Percentiles rank a stretch among this genome's conserved stretches.
These are phyloP conservation scores for Pythium oligandrum DNA, from an alignment of 352 stramenopile species.

Conservation along the genomic window DNA sequence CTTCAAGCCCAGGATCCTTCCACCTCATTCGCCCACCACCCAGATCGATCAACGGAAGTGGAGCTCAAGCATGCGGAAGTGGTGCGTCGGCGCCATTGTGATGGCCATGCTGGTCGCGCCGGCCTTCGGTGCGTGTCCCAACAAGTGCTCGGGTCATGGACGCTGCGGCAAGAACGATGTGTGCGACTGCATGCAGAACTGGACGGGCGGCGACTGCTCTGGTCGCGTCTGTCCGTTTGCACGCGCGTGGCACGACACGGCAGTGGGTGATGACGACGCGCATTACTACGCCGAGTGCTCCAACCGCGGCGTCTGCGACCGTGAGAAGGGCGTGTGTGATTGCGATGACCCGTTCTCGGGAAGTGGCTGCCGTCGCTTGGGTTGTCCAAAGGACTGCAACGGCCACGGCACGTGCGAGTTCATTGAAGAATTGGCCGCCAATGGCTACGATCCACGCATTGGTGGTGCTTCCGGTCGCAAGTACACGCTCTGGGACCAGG, in stretches of 20 bases:
- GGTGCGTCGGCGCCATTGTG: slow-evolving; percentile 25
- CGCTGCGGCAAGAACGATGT: slow-evolving; percentile 71
- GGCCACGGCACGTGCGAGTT: slow-evolving; percentile 47
- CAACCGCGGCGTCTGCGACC: slow-evolving; percentile 71
- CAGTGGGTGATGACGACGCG: slow-evolving; percentile 33
- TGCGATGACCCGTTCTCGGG: slow-evolving; percentile 66
- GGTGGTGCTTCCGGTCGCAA: slow-evolving; percentile 14
- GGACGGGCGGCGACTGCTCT: slow-evolving; percentile 41
- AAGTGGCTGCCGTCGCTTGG: slow-evolving; percentile 48
- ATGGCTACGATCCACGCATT: slow-evolving; percentile 43
- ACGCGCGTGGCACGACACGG: slow-evolving; percentile 47
- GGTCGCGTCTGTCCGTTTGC: slow-evolving; percentile 33
- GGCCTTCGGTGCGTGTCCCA: slow-evolving; percentile 37
- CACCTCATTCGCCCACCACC: neutral
- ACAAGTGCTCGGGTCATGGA: slow-evolving; percentile 88
- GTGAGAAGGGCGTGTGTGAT: slow-evolving; percentile 55
- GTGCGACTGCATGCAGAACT: slow-evolving; percentile 84
- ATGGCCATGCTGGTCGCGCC: slow-evolving; percentile 23
- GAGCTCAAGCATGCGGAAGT: slow-evolving; percentile 24
- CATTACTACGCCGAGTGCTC: slow-evolving; percentile 74
- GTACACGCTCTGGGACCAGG: slow-evolving; percentile 69
- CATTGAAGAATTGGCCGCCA: slow-evolving; percentile 43
- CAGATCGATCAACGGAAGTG: neutral
- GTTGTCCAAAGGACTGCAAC: slow-evolving; percentile 37
- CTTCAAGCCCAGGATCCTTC: too few species aligned